A percentile compares a stretch with the other conserved stretches of the same genome.
Conservation (phyloP, 2,329 filamentous ascomycete species). For the Ophiocordyceps camponoti-saundersi region DNA sequence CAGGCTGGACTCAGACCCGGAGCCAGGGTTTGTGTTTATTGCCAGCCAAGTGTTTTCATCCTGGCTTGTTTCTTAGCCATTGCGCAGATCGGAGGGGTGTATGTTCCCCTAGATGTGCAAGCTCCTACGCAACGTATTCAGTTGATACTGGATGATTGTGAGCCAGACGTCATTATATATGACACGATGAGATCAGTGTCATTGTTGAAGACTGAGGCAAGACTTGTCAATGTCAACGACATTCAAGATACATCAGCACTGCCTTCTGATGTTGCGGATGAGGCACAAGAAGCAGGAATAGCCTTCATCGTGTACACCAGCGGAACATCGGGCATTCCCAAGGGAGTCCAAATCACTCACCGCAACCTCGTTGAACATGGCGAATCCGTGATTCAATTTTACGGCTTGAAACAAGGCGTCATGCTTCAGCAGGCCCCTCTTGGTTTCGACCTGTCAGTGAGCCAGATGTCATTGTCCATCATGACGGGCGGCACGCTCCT, state of each 20-base stretch:
- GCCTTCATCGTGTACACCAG: constrained; percentile 1
- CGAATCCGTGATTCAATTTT: not conserved
- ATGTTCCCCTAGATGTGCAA: not conserved
- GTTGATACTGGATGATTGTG: not conserved
- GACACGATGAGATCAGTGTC: not conserved
- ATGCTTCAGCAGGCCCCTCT: not conserved
- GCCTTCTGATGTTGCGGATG: not conserved
- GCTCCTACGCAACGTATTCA: not conserved
- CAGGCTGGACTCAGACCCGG: not conserved
- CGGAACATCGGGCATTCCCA: not conserved
- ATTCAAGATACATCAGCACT: not conserved
- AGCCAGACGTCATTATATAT: not conserved
- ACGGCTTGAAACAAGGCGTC: not conserved
- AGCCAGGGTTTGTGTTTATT: not conserved
- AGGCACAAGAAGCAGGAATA: not conserved
- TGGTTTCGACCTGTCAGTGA: constrained; percentile 8
- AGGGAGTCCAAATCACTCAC: not conserved
- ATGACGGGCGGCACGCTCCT: constrained; percentile 8
- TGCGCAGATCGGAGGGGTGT: not conserved
- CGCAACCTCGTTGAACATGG: not conserved
- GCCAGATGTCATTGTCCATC: constrained; percentile 8
- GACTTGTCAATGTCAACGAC: not conserved
- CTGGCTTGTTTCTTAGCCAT: not conserved
- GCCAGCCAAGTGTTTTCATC: not conserved
- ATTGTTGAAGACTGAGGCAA: not conserved